Percentiles rank a stretch among this genome's conserved stretches.
These are phyloP conservation scores for Rhodosporidiobolus odoratus DNA, from an alignment of 768 basidiomycete genomes.

Conservation along the genomic window DNA sequence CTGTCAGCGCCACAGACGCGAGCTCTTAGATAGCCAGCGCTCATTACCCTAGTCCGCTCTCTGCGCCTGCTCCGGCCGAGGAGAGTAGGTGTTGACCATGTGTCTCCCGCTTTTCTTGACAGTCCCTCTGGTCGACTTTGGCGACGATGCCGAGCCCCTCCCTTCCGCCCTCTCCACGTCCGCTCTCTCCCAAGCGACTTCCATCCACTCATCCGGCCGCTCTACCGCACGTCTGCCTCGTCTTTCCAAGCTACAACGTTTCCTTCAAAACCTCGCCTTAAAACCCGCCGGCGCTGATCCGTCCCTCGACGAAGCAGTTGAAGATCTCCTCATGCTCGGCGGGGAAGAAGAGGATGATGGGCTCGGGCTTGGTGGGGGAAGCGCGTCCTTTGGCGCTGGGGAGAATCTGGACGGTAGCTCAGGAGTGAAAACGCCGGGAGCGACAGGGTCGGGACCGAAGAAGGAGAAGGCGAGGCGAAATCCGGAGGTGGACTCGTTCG, in stretches of 20 bases:
- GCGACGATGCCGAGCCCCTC: slow-evolving; percentile 35
- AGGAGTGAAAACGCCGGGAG: neutral
- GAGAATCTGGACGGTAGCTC: neutral
- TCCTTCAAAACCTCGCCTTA: slow-evolving; percentile 44
- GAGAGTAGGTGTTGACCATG: no score
- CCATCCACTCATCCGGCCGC: slow-evolving; percentile 27
- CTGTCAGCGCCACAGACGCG: no score
- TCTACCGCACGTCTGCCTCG: slow-evolving; percentile 26
- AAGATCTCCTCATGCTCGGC: slow-evolving; percentile 19
- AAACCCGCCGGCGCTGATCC: slow-evolving; percentile 46
- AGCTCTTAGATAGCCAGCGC: no score
- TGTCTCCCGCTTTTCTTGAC: neutral
- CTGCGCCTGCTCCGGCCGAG: neutral
- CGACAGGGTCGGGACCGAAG: neutral
- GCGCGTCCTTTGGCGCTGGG: slow-evolving; percentile 1
- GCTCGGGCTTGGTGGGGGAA: slow-evolving; percentile 7
- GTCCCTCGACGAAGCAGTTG: slow-evolving; percentile 44
- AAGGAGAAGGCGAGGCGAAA: slow-evolving; percentile 49
- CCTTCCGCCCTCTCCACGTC: slow-evolving; percentile 11
- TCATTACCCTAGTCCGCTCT: neutral
- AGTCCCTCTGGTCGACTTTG: slow-evolving; percentile 43
- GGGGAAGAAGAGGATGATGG: slow-evolving; percentile 39
- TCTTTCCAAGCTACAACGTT: slow-evolving; percentile 46
- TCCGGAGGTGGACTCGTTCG: slow-evolving; percentile 87
- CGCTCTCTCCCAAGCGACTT: slow-evolving; percentile 18